Base-by-base conservation (phyloP, 2,329 filamentous ascomycete genomes). In the Colletotrichum eremochloae region DNA sequence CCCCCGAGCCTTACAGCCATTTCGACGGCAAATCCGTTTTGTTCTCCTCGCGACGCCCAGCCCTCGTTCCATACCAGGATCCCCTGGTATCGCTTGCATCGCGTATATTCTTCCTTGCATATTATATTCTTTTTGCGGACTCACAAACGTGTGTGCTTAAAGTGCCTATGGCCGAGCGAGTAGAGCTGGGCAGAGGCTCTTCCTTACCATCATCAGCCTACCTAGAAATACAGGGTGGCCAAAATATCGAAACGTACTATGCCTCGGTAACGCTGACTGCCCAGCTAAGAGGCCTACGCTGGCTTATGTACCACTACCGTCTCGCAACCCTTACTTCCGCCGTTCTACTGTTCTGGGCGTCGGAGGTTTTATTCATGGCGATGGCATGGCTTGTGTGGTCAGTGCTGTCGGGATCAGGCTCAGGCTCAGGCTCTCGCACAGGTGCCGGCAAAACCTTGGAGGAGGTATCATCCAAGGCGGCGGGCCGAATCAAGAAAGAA, bases 261-360 rank as follows among this genome's bases (percentile, higher is more conserved):
- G 91, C 89, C 5, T 84, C 82, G 18, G 86, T 97, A 44, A 88
- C 87, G 3, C 90, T 98, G 74, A 90, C 88, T 38, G 95, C 96
- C 5, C 88, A 90, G 65, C 90, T 98, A 75, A 87, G 88, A 14
- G 96, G 96, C 0, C 80, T 98, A 73, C 86, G 93, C 61, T 96
- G 93, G 90, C 77, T 95, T 67, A 97, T 99, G 93, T 96, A 96
- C 77, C 91, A 94, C 73, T 92, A 96, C 83, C 90, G 93, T 15
- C 78, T 96, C 46, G 80, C 90, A 1, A 91, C 91, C 6, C 95
- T 94, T 71, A 64, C 93, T 0, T 77, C 91, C 0, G 93, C 95
- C 77, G 93, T 91, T 0, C 81, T 84, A 0, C 76, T 89, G 0
- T 98, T 98, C 81, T 98, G 95, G 94, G 79, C 84, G 1, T 89